These are phyloP conservation scores for Xerocomellus amylosporus DNA, from an alignment of 768 basidiomycete species.

Conservation along the genomic window DNA sequence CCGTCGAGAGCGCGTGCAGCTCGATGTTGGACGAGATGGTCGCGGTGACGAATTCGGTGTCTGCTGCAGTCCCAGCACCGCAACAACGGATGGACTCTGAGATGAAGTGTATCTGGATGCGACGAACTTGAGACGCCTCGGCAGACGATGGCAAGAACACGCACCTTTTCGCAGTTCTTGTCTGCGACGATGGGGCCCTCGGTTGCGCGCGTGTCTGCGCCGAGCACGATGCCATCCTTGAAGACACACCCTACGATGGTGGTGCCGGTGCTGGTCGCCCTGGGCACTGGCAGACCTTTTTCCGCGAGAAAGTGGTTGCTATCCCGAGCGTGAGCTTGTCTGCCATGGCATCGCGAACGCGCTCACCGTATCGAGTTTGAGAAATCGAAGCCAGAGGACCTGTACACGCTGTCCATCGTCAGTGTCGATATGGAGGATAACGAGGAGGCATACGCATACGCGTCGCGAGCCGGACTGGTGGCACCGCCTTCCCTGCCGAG, in stretches of 20 bases:
- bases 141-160: slow-evolving; percentile 5
- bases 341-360: neutral
- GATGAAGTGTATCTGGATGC: slow-evolving; percentile 98
- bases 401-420: slow-evolving; percentile 48
- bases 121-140: too few species aligned
- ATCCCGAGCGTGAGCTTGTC: neutral
- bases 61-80: slow-evolving; percentile 98
- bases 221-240: slow-evolving; percentile 89
- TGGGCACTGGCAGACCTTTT: slow-evolving; percentile 72
- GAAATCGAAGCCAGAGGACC: slow-evolving; percentile 69
- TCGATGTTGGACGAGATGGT: slow-evolving; percentile 96
- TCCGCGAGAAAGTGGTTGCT: slow-evolving; percentile 73
- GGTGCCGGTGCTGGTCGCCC: slow-evolving; percentile 90
- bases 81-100: slow-evolving; percentile 95
- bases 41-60: slow-evolving; percentile 93
- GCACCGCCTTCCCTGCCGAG: slow-evolving; percentile 13
- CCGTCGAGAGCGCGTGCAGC: slow-evolving; percentile 86
- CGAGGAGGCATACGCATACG: slow-evolving; percentile 33
- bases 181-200: slow-evolving; percentile 93
- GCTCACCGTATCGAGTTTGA: slow-evolving; percentile 68
- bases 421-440: neutral
- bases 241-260: slow-evolving; percentile 97
- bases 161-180: slow-evolving; percentile 99
- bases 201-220: slow-evolving; percentile 96
- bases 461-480: slow-evolving; percentile 23